A percentile compares a stretch with the other conserved stretches of the same genome.
Evolutionary conservation across 2,329 filamentous ascomycete species (phyloP).

Genomic region (Colletotrichum sp.): DNA sequence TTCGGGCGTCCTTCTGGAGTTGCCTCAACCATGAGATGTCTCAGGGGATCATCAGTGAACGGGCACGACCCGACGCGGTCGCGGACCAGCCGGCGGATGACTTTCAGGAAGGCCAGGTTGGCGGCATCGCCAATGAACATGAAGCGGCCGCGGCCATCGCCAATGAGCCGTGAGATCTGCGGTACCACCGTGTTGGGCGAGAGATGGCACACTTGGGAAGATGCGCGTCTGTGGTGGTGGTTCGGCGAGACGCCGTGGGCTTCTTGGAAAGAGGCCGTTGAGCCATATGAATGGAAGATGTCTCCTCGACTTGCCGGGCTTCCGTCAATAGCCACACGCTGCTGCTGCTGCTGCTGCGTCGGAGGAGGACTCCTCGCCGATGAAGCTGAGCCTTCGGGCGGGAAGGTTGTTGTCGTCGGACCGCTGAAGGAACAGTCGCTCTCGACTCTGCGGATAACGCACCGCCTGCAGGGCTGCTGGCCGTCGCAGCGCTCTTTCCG

Average conservation of each 20-base stretch:
- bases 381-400: background rate
- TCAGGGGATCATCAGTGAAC: slow-evolving; percentile 38
- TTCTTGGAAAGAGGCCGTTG: background rate
- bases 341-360: background rate
- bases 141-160: slow-evolving; percentile 35
- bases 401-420: background rate
- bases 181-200: slow-evolving; percentile 21
- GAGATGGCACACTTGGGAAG: slow-evolving; percentile 1
- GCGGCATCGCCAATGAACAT: slow-evolving; percentile 43
- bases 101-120: slow-evolving; percentile 37
- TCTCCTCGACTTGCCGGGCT: background rate
- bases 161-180: slow-evolving; percentile 33
- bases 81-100: slow-evolving; percentile 35
- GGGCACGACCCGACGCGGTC: slow-evolving; percentile 33
- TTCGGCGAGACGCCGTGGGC: background rate
- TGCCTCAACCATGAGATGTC: slow-evolving; percentile 37
- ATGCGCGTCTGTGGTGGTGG: background rate
- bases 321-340: background rate
- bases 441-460: slow-evolving; percentile 25
- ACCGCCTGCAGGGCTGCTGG: slow-evolving; percentile 29
- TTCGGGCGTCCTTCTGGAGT: slow-evolving; percentile 30
- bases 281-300: background rate
- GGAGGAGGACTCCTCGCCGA: background rate
- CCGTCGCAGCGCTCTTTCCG: slow-evolving; percentile 35
- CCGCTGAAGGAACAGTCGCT: slow-evolving; percentile 25